These are phyloP conservation scores for Boletus sensibilis DNA, from an alignment of 768 basidiomycete genomes.

Conservation along the genomic window DNA sequence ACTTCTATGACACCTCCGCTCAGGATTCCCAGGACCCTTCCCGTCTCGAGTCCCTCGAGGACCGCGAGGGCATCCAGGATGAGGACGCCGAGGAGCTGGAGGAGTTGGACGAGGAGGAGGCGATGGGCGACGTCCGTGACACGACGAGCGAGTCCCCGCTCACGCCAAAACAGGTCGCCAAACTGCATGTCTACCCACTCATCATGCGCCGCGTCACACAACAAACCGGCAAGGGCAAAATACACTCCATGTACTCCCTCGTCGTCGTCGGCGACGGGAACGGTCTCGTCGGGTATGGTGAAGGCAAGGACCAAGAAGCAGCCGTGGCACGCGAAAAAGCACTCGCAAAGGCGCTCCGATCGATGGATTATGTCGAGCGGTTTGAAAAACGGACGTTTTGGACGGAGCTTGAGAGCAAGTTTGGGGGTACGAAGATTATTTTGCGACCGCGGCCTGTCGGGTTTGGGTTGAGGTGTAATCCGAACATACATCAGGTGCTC, in stretches of 20 bases:
- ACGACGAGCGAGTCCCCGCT: constrained; percentile 20
- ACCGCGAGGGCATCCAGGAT: constrained; percentile 6
- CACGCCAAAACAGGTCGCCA: constrained; percentile 24
- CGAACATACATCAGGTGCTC: constrained; percentile 82
- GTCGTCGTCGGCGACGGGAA: constrained; percentile 80
- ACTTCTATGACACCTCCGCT: constrained; percentile 25
- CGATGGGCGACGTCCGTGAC: constrained; percentile 12
- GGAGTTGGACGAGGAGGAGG: constrained; percentile 22
- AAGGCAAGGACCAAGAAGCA: constrained; percentile 68
- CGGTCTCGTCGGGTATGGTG: constrained; percentile 79
- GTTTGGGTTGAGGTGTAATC: constrained; percentile 90
- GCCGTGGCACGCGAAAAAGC: constrained; percentile 56
- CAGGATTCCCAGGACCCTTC: constrained; percentile 4
- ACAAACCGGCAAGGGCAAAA: constrained; percentile 95
- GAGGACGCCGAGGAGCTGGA: constrained; percentile 19
- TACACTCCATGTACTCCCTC: constrained; percentile 57
- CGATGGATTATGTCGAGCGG: constrained; percentile 91
- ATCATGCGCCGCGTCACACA: constrained; percentile 64
- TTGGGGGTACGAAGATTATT: constrained; percentile 77
- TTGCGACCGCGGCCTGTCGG: constrained; percentile 84
- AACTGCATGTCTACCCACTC: constrained; percentile 42
- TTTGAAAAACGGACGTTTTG: constrained; percentile 95
- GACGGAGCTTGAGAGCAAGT: constrained; percentile 84
- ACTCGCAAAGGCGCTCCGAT: constrained; percentile 69
- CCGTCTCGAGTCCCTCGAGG: constrained; percentile 1